phyloP scores from a whole-genome alignment of 2,329 filamentous ascomycete species.

The Keithomyces neogunnii region DNA sequence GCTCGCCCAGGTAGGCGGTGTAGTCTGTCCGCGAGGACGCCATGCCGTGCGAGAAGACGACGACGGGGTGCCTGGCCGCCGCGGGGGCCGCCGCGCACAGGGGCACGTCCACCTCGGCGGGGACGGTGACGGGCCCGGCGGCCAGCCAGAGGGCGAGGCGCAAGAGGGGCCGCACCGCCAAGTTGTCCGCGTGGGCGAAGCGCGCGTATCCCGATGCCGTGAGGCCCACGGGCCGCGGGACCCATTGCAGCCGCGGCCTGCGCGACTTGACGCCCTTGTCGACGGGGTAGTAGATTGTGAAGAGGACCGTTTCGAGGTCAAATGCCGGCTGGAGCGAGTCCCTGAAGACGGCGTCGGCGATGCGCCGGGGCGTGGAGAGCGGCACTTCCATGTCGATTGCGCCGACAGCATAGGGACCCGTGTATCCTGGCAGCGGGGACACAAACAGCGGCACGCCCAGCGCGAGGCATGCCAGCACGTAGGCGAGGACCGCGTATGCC shows the following conservation, averaged over 20 bases:
- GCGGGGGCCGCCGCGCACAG: slow-evolving; percentile 18
- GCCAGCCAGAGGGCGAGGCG: slow-evolving; percentile 32
- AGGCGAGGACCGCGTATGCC: slow-evolving; percentile 12
- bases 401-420: slow-evolving; percentile 35
- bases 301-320: slow-evolving; percentile 37
- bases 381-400: slow-evolving; percentile 39
- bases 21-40: slow-evolving; percentile 42
- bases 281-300: slow-evolving; percentile 41
- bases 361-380: slow-evolving; percentile 20
- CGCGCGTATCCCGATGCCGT: slow-evolving; percentile 38
- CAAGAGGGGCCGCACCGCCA: slow-evolving; percentile 32
- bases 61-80: slow-evolving; percentile 28
- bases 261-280: slow-evolving; percentile 9
- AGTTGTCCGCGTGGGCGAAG: slow-evolving; percentile 34
- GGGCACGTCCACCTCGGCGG: slow-evolving; percentile 37
- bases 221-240: slow-evolving; percentile 33
- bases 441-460: slow-evolving; percentile 33
- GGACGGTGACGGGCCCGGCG: slow-evolving; percentile 36
- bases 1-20: slow-evolving; percentile 40
- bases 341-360: slow-evolving; percentile 25
- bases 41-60: slow-evolving; percentile 45
- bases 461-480: slow-evolving; percentile 31
- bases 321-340: slow-evolving; percentile 30
- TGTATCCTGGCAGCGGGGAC: slow-evolving; percentile 33
- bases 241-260: slow-evolving; percentile 31